phyloP scores from a whole-genome alignment of 495 filamentous ascomycete genomes.

The Penicillium samsonianum region DNA sequence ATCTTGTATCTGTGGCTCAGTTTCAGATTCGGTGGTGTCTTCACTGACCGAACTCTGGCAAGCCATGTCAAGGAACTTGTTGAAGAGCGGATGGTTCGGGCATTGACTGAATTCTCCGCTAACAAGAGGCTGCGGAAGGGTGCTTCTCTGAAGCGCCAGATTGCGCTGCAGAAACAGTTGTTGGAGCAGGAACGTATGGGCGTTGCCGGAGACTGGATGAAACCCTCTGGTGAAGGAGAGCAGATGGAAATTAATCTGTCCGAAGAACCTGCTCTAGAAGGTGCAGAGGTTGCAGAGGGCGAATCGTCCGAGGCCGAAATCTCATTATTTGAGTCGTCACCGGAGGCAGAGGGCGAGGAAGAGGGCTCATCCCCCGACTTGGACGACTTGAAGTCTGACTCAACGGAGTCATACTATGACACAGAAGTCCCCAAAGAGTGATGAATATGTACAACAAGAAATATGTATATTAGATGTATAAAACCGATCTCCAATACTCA shows the following conservation, averaged over 20 bases:
- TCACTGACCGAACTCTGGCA: slow-evolving; percentile 73
- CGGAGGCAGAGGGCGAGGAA: slow-evolving; percentile 3
- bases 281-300: not conserved
- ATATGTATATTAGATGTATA: slow-evolving; percentile 29
- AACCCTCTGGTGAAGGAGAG: slow-evolving; percentile 17
- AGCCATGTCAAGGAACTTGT: slow-evolving; percentile 77
- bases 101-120: slow-evolving; percentile 58
- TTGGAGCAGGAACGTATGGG: slow-evolving; percentile 29
- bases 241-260: slow-evolving; percentile 15
- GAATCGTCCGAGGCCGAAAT: not conserved
- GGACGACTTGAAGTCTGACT: not conserved
- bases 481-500: slow-evolving; percentile 10
- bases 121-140: slow-evolving; percentile 50
- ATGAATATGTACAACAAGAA: slow-evolving; percentile 2
- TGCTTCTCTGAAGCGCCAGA: slow-evolving; percentile 44
- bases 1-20: slow-evolving; percentile 88
- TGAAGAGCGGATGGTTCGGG: slow-evolving; percentile 72
- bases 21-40: slow-evolving; percentile 71
- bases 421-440: slow-evolving; percentile 5
- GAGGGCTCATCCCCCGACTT: not conserved
- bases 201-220: slow-evolving; percentile 20
- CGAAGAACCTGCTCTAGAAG: slow-evolving; percentile 13
- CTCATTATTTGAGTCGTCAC: not conserved
- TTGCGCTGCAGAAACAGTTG: slow-evolving; percentile 44
- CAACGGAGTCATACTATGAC: slow-evolving; percentile 5